Evolutionary conservation across 1,284 basidiomycete genomes (phyloP), one percentile per base, ranked within the genome.

Genomic region (Rhodotorula sp.): DNA sequence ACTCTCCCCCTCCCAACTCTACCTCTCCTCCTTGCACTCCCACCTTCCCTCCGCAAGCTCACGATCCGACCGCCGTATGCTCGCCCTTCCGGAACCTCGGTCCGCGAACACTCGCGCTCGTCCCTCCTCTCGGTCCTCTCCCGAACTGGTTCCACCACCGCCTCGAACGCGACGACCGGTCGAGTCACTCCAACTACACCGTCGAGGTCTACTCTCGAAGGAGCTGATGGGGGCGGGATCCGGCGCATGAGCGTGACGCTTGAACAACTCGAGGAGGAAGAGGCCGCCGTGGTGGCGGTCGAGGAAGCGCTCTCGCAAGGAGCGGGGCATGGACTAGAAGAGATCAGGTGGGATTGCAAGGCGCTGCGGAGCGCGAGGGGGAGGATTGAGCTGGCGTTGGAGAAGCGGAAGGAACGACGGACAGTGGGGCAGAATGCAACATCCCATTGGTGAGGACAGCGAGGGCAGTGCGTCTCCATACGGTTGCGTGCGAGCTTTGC

Each of bases 221-320:
- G n/a, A 24, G 20, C 33, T 22, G 20, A 29, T 20, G 12, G n/a
- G n/a, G n/a, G 15, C 15, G 20, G 44, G 12, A 29, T 44, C 22
- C 6, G 37, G 29, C 57, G 62, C 58, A n/a, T 62, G 53, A 68
- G 67, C 45, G 53, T 67, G 30, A 53, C 69, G 29, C 59, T 71
- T 24, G 65, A 64, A 44, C 60, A 65, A 60, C 45, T 71, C 48
- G 69, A 71, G 33, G 69, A 71, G 46, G 69, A 71, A 42, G 69
- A 71, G 48, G 10, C n/a, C 10, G 60, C 65, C 45, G 12, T 71
- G 15, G 1, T 42, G 6, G 48, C 53, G 53, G 20, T 71, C 22
- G 58, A 67, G 33, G 66, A 51, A 3, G 60, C 48, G 20, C 29
- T 64, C 5, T 49, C 48, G 2, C 22, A 54, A 4, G 30, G 60